phyloP scores from a whole-genome alignment of 805 yeast species.

The Monosporozyma solicola region DNA sequence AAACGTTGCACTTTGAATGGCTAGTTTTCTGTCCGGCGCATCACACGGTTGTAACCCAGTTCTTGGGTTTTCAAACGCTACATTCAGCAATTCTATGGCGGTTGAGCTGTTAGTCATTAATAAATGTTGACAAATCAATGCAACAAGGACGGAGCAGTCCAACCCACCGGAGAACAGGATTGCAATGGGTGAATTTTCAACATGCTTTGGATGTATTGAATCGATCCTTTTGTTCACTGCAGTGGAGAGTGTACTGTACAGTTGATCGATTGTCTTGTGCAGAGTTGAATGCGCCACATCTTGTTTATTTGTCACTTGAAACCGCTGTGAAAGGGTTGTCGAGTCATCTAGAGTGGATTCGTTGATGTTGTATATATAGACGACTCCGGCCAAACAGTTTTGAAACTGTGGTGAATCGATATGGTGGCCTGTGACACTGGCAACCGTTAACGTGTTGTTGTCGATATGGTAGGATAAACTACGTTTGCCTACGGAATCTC shows the following conservation, averaged over 20 bases:
- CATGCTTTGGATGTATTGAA: constrained; percentile 50
- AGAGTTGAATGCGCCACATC: constrained; percentile 15
- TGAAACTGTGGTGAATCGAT: constrained; percentile 23
- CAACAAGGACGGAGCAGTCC: constrained; percentile 80
- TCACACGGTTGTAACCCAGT: constrained; percentile 47
- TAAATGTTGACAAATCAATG: constrained; percentile 32
- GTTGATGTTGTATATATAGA: constrained; percentile 37
- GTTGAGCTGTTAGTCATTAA: background rate
- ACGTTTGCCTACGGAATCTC: constrained; percentile 77
- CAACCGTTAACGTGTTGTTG: constrained; percentile 30
- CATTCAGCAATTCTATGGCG: constrained; percentile 71
- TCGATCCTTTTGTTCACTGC: constrained; percentile 45
- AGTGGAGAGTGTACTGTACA: constrained; percentile 26
- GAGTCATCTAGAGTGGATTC: constrained; percentile 12
- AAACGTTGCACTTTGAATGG: constrained; percentile 50
- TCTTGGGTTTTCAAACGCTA: constrained; percentile 86
- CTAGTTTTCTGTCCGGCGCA: constrained; percentile 84
- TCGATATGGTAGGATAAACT: constrained; percentile 46
- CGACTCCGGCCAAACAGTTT: constrained; percentile 49
- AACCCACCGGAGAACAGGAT: constrained; percentile 90
- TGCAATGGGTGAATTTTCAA: constrained; percentile 36
- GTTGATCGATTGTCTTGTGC: constrained; percentile 6
- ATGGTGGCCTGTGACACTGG: constrained; percentile 32
- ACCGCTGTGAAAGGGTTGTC: constrained; percentile 9
- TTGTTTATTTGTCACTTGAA: constrained; percentile 12